These are phyloP conservation scores for Phytophthora melonis DNA, from an alignment of 352 stramenopile species.

Conservation along the genomic window DNA sequence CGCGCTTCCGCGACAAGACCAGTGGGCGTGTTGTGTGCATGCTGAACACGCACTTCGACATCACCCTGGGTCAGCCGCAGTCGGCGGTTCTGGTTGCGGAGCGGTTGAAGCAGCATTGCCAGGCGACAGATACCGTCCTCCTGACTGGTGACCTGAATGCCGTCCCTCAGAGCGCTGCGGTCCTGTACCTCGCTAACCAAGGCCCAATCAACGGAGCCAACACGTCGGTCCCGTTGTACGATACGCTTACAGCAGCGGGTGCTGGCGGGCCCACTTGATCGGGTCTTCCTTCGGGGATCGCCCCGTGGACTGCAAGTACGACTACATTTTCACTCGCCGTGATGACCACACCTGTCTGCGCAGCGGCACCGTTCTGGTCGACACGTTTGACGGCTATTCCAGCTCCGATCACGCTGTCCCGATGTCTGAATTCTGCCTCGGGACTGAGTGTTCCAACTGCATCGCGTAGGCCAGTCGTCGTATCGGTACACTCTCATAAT, in stretches of 20 bases:
- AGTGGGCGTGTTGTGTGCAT: constrained; percentile 57
- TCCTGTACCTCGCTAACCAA: constrained; percentile 56
- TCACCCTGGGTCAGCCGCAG: constrained; percentile 58
- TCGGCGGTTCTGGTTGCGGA: constrained; percentile 63
- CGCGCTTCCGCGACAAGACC: constrained; percentile 55
- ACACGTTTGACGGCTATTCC: constrained; percentile 59
- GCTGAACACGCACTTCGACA: constrained; percentile 85
- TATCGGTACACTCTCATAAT: neutral
- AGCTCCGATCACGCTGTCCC: constrained; percentile 73
- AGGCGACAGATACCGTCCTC: constrained; percentile 57
- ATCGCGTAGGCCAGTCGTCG: constrained; percentile 24
- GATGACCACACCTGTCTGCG: constrained; percentile 59
- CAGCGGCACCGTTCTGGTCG: constrained; percentile 49
- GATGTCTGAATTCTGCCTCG: constrained; percentile 71
- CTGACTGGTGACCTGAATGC: constrained; percentile 83
- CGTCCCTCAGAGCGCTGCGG: constrained; percentile 33
- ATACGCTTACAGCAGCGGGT: constrained; percentile 58
- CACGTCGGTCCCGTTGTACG: constrained; percentile 67
- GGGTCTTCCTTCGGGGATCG: constrained; percentile 54
- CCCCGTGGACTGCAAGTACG: constrained; percentile 50
- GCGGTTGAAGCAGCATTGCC: constrained; percentile 51
- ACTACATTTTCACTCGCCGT: constrained; percentile 75
- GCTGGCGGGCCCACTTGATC: constrained; percentile 66
- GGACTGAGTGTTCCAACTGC: constrained; percentile 44
- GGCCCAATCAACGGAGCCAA: constrained; percentile 29